Evolutionary conservation across 1,284 basidiomycete species (phyloP), one percentile per base, ranked within the genome.

Genomic region (Wallemia hederae): DNA sequence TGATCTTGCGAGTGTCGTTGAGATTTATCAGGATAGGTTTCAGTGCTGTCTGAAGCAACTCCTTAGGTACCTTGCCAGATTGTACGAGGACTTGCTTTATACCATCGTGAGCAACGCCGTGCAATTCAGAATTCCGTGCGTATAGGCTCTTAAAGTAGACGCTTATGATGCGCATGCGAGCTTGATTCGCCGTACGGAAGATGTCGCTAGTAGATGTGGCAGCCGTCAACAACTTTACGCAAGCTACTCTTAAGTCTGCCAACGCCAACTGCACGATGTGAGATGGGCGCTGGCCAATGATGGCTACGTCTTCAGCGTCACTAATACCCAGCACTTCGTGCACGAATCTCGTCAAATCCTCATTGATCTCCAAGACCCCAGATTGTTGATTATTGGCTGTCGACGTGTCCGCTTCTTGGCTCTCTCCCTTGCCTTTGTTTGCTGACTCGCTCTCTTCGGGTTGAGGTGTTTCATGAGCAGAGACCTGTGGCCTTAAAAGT

Each of bases 81-180:
- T 90, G 84, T 2, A 80, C 79, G 58, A 98, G 75, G 1, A 96
- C 88, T 72, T 87, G 83, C 64, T 85, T 80, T 58, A 99, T 78
- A 59, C 89, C 89, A 65, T 92, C 86, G 67, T 97, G 90, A 0
- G 94, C 91, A 11, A 90, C 90, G 66, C 92, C 83, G 66, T 97
- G 96, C 63, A 99, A 85, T 67, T 96, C 90, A 15, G 81, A 77
- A n/a, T 83, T 85, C 24, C 82, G 77, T 2, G 91, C 94, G 72
- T 99, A 99, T 56, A 99, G 77, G 17, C 92, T 91, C 73, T 98
- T 98, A 79, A 99, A 99, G 74, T 98, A 98, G 24, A 97, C 87
- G 28, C 85, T 78, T 25, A 90, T 94, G 34, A 97, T 85, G 65
- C 90, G 78, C 1, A 85, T 86, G 14, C 67, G 66, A 2, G 65